A percentile compares a stretch with the other conserved stretches of the same genome.
These are phyloP conservation scores for Phytophthora hibernalis DNA, from an alignment of 352 stramenopile genomes.

Conservation along the genomic window DNA sequence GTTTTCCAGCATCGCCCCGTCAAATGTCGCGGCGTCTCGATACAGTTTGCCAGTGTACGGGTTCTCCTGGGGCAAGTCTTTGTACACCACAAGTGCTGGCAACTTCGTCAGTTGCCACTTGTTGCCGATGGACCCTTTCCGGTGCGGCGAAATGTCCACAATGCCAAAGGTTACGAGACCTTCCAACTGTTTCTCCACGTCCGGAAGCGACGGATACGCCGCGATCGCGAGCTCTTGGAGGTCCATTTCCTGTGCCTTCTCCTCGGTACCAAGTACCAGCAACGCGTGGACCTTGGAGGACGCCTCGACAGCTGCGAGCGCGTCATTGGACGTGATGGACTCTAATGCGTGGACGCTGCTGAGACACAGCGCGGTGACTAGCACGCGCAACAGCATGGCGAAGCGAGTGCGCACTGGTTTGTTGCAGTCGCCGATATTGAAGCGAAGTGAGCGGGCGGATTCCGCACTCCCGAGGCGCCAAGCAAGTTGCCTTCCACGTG, in stretches of 20 bases:
- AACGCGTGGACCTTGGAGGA: conserved; percentile 44
- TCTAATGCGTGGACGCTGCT: conserved; percentile 26
- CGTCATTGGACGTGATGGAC: conserved; percentile 29
- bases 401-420: conserved; percentile 6
- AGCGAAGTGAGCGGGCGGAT: conserved; percentile 11
- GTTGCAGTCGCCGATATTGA: conserved; percentile 27
- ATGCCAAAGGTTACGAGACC: conserved; percentile 56
- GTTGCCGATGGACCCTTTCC: conserved; percentile 44
- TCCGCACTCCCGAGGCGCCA: conserved; percentile 10
- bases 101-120: conserved; percentile 63
- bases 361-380: conserved; percentile 28
- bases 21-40: conserved; percentile 46
- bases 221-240: conserved; percentile 36
- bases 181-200: conserved; percentile 53
- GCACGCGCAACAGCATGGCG: conserved; percentile 7
- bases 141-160: conserved; percentile 43
- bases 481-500: conserved; percentile 18
- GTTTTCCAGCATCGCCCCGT: conserved; percentile 49
- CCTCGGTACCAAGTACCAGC: conserved; percentile 37
- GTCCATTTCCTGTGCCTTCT: conserved; percentile 21
- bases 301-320: conserved; percentile 38
- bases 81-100: conserved; percentile 68
- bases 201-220: conserved; percentile 46
- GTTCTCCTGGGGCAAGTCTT: conserved; percentile 69
- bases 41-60: conserved; percentile 78